Evolutionary conservation across 768 basidiomycete species (phyloP).

Genomic region (Cantharellus anzutake): DNA sequence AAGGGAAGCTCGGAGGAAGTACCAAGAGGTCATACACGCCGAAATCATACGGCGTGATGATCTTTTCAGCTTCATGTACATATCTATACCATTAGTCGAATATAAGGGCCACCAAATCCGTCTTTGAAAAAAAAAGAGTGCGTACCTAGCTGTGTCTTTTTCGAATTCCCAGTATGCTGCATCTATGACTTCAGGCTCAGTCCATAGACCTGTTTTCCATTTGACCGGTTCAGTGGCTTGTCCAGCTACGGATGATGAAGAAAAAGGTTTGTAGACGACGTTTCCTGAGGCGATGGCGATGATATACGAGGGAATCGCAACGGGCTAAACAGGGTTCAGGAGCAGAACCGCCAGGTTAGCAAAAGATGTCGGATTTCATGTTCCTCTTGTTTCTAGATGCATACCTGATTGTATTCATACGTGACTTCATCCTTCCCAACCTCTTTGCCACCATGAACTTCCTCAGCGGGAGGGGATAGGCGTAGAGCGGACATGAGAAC

Average conservation of each 20-base stretch:
- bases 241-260: constrained; percentile 6
- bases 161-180: constrained; percentile 71
- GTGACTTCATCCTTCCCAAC: constrained; percentile 54
- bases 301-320: constrained; percentile 77
- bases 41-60: constrained; percentile 60
- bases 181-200: constrained; percentile 67
- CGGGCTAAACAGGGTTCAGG: constrained; percentile 28
- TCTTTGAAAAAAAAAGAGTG: not conserved
- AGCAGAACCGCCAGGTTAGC: constrained; percentile 1
- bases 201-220: constrained; percentile 83
- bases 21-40: constrained; percentile 79
- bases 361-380: not conserved
- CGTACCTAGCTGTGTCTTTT: constrained; percentile 59
- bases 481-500: constrained; percentile 74
- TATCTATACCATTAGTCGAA: constrained; percentile 29
- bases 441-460: constrained; percentile 46
- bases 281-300: constrained; percentile 81
- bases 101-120: not conserved
- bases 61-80: constrained; percentile 52
- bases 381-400: constrained; percentile 7
- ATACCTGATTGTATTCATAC: constrained; percentile 62
- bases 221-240: constrained; percentile 25
- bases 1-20: constrained; percentile 81
- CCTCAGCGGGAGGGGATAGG: constrained; percentile 51
- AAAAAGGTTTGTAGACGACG: constrained; percentile 41